A percentile compares a stretch with the other conserved stretches of the same genome.
phyloP scores from a whole-genome alignment of 352 stramenopile genomes.

The Globisporangium perplexum region DNA sequence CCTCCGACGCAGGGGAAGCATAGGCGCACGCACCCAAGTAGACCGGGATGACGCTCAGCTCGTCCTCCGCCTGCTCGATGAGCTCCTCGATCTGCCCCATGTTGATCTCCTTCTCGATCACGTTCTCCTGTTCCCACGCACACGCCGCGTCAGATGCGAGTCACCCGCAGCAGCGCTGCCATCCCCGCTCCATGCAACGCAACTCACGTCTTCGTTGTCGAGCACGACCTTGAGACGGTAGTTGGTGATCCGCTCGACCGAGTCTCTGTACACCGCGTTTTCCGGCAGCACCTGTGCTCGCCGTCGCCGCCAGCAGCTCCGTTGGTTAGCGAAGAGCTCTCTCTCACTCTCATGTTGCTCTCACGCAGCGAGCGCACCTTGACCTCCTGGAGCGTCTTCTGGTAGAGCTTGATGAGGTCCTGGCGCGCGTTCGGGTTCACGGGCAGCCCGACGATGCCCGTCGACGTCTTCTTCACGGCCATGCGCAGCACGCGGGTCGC shows the following conservation, averaged over 20 bases:
- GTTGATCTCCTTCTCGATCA: constrained; percentile 84
- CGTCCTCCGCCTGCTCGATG: constrained; percentile 84
- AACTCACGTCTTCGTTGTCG: constrained; percentile 63
- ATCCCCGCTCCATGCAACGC: background rate
- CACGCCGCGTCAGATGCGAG: background rate
- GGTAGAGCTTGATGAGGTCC: constrained; percentile 83
- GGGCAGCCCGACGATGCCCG: constrained; percentile 75
- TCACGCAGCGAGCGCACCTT: constrained; percentile 34
- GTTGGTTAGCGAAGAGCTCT: background rate
- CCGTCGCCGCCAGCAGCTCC: background rate
- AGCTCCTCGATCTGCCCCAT: constrained; percentile 86
- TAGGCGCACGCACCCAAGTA: constrained; percentile 57
- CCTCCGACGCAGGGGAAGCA: too few relatives aligned
- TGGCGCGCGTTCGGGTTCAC: constrained; percentile 81
- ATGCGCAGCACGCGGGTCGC: constrained; percentile 77
- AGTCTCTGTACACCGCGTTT: constrained; percentile 66
- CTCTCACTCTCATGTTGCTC: background rate
- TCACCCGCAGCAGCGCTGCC: too few relatives aligned
- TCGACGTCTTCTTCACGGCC: constrained; percentile 85
- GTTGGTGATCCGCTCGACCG: constrained; percentile 83
- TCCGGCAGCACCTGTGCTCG: constrained; percentile 44
- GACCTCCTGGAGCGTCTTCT: constrained; percentile 75
- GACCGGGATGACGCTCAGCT: constrained; percentile 80
- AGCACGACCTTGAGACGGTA: constrained; percentile 74
- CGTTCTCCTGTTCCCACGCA: constrained; percentile 38